phyloP scores from a whole-genome alignment of 345 rosid species.

The Salix exigua region DNA sequence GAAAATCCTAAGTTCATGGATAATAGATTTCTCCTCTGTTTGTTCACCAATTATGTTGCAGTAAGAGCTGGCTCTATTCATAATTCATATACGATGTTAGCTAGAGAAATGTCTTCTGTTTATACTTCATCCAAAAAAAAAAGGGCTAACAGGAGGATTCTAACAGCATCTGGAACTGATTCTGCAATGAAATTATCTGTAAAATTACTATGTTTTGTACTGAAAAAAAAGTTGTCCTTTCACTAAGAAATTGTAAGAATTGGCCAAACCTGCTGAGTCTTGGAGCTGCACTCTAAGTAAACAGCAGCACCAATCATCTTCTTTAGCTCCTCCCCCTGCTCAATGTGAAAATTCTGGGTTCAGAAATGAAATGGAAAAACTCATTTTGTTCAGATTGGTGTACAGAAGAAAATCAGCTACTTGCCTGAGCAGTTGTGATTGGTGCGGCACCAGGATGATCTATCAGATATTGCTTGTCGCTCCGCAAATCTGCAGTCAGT shows the following conservation, averaged over 20 bases:
- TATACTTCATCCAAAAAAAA: not conserved
- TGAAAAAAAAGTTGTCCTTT: too few species aligned
- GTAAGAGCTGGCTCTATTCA: not conserved
- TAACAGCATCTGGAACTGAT: too few species aligned
- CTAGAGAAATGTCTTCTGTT: not conserved
- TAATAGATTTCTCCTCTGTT: not conserved
- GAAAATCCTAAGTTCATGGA: not conserved
- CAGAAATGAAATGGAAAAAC: not conserved
- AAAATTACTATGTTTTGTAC: too few species aligned
- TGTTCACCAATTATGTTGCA: not conserved
- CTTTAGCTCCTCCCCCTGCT: slow-evolving; percentile 54
- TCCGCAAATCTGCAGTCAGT: slow-evolving; percentile 43
- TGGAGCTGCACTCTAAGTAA: slow-evolving; percentile 55
- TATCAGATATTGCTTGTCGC: slow-evolving; percentile 41
- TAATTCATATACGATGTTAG: not conserved
- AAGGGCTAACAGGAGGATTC: not conserved
- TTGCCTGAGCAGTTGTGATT: slow-evolving; percentile 44
- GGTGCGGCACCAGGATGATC: slow-evolving; percentile 43
- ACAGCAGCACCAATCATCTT: slow-evolving; percentile 48
- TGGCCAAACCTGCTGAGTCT: slow-evolving; percentile 43
- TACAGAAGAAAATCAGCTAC: not conserved
- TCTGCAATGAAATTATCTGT: not conserved
- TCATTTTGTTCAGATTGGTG: not conserved
- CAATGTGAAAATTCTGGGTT: not conserved
- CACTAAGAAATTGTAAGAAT: not conserved